Base-by-base conservation (phyloP, 1,284 basidiomycete species). In the Naganishia sp. region DNA sequence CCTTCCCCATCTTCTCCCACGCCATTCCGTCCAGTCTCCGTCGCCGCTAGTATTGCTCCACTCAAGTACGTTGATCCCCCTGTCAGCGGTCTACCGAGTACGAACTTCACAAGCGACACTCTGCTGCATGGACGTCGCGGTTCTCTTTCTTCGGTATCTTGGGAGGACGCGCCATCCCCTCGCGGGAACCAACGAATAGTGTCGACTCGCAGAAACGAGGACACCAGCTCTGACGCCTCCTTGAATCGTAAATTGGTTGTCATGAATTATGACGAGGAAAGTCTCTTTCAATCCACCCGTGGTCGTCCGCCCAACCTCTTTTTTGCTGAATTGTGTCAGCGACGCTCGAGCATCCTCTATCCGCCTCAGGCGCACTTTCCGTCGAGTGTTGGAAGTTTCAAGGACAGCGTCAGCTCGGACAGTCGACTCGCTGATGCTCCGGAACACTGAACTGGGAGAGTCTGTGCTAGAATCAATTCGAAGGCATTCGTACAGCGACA, bases 61-160 rank as follows among this genome's bases (percentile, higher is more conserved):
- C 43, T 61, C 25, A 21, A 39, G n/a, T 50, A 42, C 18, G 5
- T 52, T 5, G 59, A 61, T 44, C 59, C 59, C 15, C 59, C 59
- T 3, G 18, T 61, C 5, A 61, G 59, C 23, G 59, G 59, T 2
- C 21, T 61, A 3, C 59, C 59, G 6, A 61, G 59, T 31, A 61
- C 59, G 42, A 49, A 39, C 33, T 61, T 61, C 42, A 61, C 59
- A 3, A 61, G 59, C 39, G 59, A 61, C 28, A 31, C 48, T 10
- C 43, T 61, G 33, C 28, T 61, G 36, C 48, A 61, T 15, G 59
- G 59, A 2, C 18, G 16, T 4, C 33, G 23, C 25, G 28, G 46
- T 36, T 23, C 59, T 28, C 3, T 46, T 9, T 61, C 59, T 50
- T 15, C 48, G 36, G 59, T 48, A 5, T 61, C 59, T 5, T 61